These are phyloP conservation scores for Auxenochlorella protothecoides DNA, from an alignment of 139 green algal species.

Conservation along the genomic window DNA sequence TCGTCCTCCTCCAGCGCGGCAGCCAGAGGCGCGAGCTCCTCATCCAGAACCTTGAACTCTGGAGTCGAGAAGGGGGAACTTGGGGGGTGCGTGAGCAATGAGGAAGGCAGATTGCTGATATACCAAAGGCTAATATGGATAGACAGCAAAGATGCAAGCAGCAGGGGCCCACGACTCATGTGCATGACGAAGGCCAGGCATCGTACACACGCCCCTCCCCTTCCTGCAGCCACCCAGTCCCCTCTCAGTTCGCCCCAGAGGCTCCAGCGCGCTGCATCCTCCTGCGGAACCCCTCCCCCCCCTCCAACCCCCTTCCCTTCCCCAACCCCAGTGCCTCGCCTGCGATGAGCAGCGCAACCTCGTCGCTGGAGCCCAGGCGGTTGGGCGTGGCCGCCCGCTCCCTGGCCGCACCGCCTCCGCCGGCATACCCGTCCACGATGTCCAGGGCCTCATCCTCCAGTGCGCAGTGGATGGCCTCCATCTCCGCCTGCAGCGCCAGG, in stretches of 20 bases:
- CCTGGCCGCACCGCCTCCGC: neutral
- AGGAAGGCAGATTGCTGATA: too few relatives aligned
- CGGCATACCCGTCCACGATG: constrained; percentile 23
- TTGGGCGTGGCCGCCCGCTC: constrained; percentile 20
- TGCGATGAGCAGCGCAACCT: constrained; percentile 74
- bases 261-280: too few relatives aligned
- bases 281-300: too few relatives aligned
- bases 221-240: too few relatives aligned
- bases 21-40: constrained; percentile 52
- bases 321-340: neutral
- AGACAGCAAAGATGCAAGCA: too few relatives aligned
- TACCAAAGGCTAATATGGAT: too few relatives aligned
- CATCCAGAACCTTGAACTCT: constrained; percentile 77
- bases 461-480: constrained; percentile 72
- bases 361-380: constrained; percentile 44
- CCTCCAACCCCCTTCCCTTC: too few relatives aligned
- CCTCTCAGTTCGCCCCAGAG: too few relatives aligned
- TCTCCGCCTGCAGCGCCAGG: constrained; percentile 79
- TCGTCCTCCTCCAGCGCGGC: constrained; percentile 31
- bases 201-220: too few relatives aligned
- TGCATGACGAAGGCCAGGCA: too few relatives aligned
- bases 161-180: too few relatives aligned
- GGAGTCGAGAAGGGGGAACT: constrained; percentile 4
- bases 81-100: too few relatives aligned
- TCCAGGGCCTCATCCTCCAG: constrained; percentile 87